Evolutionary conservation across 73 alveolate species (phyloP), one percentile per base, ranked within the genome.

Genomic region (Symbiodinium pilosum): DNA sequence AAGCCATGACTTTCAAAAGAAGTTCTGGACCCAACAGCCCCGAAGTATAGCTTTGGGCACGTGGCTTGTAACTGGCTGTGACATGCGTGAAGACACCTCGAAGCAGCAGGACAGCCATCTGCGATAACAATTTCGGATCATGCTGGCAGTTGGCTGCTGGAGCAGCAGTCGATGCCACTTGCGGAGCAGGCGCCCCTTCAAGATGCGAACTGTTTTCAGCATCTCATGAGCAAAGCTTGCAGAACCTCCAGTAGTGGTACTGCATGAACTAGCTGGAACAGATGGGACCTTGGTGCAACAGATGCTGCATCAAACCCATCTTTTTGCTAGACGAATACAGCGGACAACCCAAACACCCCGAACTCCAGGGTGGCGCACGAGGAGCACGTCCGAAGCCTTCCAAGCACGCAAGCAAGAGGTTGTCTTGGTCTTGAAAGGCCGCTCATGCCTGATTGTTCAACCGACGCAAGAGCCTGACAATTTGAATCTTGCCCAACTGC

Each of bases 381-480:
- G 81, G 30, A 64, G 38, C 81, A 14, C 24, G 32, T 64, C 81
- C 81, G 30, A 0, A 38, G 81, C 81, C 81, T 64, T 32, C 39
- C 81, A 64, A 64, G 32, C 71, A 21, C n/a, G n/a, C n/a, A n/a
- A n/a, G n/a, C n/a, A n/a, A n/a, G n/a, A n/a, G n/a, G n/a, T n/a
- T n/a, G n/a, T n/a, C n/a, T n/a, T n/a, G 39, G 1, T 30, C 81
- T 64, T 32, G 39, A 34, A 26, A 64, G 38, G 34, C 81, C 30
- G 81, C 30, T 24, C 81, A 36, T 32, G 85, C 94, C 94, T 87
- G 94, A 43, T 87, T 54, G 85, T 56, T 87, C 94, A 87, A 56
- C 32, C 94, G 94, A 9, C 84, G 94, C 38, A 87, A 42, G 40
- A 87, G 44, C 94, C 94, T 87, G 85, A 77, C 16, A 64, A 30